Base-by-base conservation (phyloP, 2,329 filamentous ascomycete species). In the Aspergillus chevalieri region DNA sequence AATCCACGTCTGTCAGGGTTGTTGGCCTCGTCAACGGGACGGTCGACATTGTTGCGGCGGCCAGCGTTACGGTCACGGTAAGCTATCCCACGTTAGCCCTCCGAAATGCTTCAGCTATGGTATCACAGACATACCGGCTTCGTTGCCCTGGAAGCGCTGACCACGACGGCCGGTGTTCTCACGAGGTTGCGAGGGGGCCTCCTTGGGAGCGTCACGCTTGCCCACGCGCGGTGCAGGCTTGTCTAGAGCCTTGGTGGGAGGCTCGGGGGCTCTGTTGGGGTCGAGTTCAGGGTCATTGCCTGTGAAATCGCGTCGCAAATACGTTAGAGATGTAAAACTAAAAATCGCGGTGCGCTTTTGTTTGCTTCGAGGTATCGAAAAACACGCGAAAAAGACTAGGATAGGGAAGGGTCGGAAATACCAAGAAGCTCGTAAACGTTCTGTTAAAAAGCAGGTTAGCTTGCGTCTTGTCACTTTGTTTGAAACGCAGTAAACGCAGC, bases 391-490 rank as follows among this genome's bases (percentile, higher is more conserved):
- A 38, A 38, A 15, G 50, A 50, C 44, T 59, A 53, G 45, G 44
- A 46, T 24, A 54, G 51, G 53, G 50, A 59, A 59, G 59, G 56
- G 55, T 49, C 50, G 58, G 59, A 62, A 61, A 61, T 95, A 97
- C 93, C 92, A 82, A 98, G 89, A 79, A 95, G 86, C 83, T 93
- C 92, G 83, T 88, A 97, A 70, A 88, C 85, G 83, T 98, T 98
- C 93, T 97, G 24, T 33, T 44, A 43, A 58, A 12, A 12, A 19
- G 57, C 61, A 45, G 50, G 53, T 48, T 62, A 79, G 74, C 62
- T 49, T 51, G 21, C 47, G 47, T 46, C 39, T 17, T 39, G 17
- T 47, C 36, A 10, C 14, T 44, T 39, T 28, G 30, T 26, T 51
- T 41, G 21, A 45, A 53, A 56, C 36, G 19, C 10, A 17, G 10